Evolutionary conservation across 306 rosid species (phyloP).

Genomic region (Casuarina glauca): DNA sequence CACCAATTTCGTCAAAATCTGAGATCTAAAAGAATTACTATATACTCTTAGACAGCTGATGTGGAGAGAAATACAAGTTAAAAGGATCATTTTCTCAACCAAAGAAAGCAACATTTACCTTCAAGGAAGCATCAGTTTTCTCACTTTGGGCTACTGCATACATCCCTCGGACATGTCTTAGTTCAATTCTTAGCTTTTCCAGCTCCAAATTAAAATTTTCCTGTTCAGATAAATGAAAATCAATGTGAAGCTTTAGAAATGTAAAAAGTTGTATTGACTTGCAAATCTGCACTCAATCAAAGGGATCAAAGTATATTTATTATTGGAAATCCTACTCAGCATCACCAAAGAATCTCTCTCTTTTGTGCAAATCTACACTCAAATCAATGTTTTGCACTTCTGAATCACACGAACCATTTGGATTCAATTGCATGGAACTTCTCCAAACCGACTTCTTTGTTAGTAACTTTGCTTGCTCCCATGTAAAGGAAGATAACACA

Average conservation of each 20-base stretch:
- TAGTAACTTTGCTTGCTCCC: not conserved
- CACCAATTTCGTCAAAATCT: not conserved
- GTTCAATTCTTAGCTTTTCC: slow-evolving; percentile 84
- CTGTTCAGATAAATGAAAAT: slow-evolving; percentile 47
- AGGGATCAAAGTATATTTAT: not conserved
- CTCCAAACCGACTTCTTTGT: not conserved
- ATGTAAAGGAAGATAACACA: slow-evolving; percentile 3
- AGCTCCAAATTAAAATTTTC: slow-evolving; percentile 65
- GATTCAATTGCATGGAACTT: not conserved
- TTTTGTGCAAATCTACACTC: no score
- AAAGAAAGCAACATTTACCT: slow-evolving; percentile 46
- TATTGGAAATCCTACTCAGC: not conserved
- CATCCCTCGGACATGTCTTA: slow-evolving; percentile 87
- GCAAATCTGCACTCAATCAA: not conserved
- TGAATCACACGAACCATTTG: not conserved
- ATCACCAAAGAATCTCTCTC: not conserved
- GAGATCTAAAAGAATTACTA: not conserved
- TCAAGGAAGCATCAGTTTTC: slow-evolving; percentile 67
- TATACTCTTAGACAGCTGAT: slow-evolving; percentile 12
- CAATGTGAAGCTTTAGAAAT: slow-evolving; percentile 6
- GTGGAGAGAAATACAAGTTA: slow-evolving; percentile 11
- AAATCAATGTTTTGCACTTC: not conserved
- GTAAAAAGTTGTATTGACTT: not conserved
- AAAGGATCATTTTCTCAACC: slow-evolving; percentile 12
- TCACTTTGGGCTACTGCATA: slow-evolving; percentile 77